Base-by-base conservation (phyloP, 2,329 filamentous ascomycete species). In the Penicillium sp. region DNA sequence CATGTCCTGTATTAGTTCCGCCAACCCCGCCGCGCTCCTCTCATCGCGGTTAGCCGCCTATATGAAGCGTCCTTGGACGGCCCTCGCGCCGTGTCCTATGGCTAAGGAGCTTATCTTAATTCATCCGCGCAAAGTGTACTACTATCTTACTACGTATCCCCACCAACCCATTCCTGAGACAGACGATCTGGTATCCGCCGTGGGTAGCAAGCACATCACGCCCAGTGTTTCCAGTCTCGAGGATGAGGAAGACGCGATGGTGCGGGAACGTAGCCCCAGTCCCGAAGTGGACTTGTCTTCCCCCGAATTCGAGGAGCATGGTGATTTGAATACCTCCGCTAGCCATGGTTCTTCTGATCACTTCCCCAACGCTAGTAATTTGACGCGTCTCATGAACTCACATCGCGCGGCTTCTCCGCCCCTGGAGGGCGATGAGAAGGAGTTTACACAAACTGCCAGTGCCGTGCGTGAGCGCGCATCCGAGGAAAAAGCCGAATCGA, bases 371-470 rank as follows among this genome's bases (percentile, higher is more conserved):
- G 71, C 72, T 38, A 63, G 64, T 43, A 78, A 81, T 58, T 80
- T 79, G 58, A 77, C 81, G 53, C 82, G 87, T 45, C 51, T 72
- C 28, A 67, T 72, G 54, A 79, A 84, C 60, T 82, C 80, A 54
- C 77, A 82, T 53, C 82, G 87, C 52, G 85, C 84, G n/a, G 82
- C 85, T 22, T 93, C 88, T 56, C 90, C 91, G 45, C 88, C 89
- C 15, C 77, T 97, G 33, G 91, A 97, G 72, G 88, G 87, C 61
- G 91, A 97, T 61, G 91, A 97, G 75, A 87, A 86, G 64, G 93
- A 97, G 69, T 98, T 98, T 65, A 96, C 91, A 6, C 88, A 95
- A 71, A 97, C 90, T 1, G 93, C 93, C 15, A 87, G 88, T 58
- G 88, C 85, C 43, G 80, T 97, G 60, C 87, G 81, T 52, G 75